Evolutionary conservation across 2,329 filamentous ascomycete species (phyloP).

Genomic region (Endoconidiophora polonica): DNA sequence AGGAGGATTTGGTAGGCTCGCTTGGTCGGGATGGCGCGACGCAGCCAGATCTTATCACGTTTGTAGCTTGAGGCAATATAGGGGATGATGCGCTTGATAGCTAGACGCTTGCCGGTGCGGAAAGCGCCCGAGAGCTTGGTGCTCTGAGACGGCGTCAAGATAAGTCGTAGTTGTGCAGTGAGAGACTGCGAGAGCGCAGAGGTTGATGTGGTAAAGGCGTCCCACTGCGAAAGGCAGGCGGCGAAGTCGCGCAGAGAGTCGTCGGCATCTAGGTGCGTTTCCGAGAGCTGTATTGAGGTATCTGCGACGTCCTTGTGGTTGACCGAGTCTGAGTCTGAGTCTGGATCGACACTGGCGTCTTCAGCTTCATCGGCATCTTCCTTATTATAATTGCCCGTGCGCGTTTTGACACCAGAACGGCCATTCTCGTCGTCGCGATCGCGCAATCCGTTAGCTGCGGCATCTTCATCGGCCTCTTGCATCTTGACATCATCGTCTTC

Average conservation of each 20-base stretch:
- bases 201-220: conserved; percentile 66
- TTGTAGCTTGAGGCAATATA: conserved; percentile 98
- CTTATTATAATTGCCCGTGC: conserved; percentile 40
- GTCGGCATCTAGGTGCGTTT: conserved; percentile 48
- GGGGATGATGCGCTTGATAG: conserved; percentile 98
- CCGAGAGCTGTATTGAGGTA: conserved; percentile 47
- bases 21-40: conserved; percentile 77
- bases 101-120: conserved; percentile 92
- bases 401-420: conserved; percentile 42
- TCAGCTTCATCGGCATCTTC: conserved; percentile 24
- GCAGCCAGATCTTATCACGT: conserved; percentile 99
- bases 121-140: conserved; percentile 95
- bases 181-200: conserved; percentile 75
- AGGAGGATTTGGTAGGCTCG: conserved; percentile 94
- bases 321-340: conserved; percentile 25
- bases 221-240: conserved; percentile 61
- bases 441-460: not conserved
- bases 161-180: conserved; percentile 87
- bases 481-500: conserved; percentile 24
- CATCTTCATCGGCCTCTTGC: conserved; percentile 1
- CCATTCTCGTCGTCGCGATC: conserved; percentile 28
- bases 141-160: conserved; percentile 82
- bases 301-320: conserved; percentile 32
- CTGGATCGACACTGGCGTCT: conserved; percentile 23
- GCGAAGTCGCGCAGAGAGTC: conserved; percentile 32